Evolutionary conservation across 1,139 yeast genomes (phyloP).

Genomic region (Komagataea norvegica): DNA sequence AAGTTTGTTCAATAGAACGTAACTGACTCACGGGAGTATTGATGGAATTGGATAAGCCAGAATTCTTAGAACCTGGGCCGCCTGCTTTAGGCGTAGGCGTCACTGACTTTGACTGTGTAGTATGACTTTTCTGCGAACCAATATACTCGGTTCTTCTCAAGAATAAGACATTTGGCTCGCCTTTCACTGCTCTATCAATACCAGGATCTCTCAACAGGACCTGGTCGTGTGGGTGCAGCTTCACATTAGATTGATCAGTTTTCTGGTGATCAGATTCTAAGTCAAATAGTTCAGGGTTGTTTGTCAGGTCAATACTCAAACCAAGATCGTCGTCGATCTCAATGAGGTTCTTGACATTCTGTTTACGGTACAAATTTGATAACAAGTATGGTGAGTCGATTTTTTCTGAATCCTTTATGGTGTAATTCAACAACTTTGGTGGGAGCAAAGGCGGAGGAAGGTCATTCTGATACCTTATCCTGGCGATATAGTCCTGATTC

Average conservation of each 20-base stretch:
- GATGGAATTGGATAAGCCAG: slow-evolving; percentile 23
- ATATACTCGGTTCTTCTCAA: slow-evolving; percentile 93
- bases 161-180: slow-evolving; percentile 64
- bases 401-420: slow-evolving; percentile 38
- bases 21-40: slow-evolving; percentile 63
- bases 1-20: slow-evolving; percentile 69
- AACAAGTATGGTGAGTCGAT: slow-evolving; percentile 61
- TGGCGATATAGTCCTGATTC: slow-evolving; percentile 86
- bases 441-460: slow-evolving; percentile 93
- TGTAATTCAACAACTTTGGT: slow-evolving; percentile 70
- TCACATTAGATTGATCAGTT: slow-evolving; percentile 20
- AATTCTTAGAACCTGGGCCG: not conserved
- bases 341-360: slow-evolving; percentile 62
- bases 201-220: slow-evolving; percentile 74
- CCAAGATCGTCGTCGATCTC: slow-evolving; percentile 74
- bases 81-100: not conserved
- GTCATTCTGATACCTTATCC: slow-evolving; percentile 78
- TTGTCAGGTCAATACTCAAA: slow-evolving; percentile 70
- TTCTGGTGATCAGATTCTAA: slow-evolving; percentile 26
- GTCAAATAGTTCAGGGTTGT: slow-evolving; percentile 66
- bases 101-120: too few species aligned
- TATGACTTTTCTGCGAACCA: slow-evolving; percentile 14
- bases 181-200: slow-evolving; percentile 49
- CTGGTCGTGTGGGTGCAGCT: slow-evolving; percentile 72
- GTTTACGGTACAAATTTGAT: slow-evolving; percentile 65